Evolutionary conservation across 768 basidiomycete genomes (phyloP).

Genomic region (Mycena capillaripes): DNA sequence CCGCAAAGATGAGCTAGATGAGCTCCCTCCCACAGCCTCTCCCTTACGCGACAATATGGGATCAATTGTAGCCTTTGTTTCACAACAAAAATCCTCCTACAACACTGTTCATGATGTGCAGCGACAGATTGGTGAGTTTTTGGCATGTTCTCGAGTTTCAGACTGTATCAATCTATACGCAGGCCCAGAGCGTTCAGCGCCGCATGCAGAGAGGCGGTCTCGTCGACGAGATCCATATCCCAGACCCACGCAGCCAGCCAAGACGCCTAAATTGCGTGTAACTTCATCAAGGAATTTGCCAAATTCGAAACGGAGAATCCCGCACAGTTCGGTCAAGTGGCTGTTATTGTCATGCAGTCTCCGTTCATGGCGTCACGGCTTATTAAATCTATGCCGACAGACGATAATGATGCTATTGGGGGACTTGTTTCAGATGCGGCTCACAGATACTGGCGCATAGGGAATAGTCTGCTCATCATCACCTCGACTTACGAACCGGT

Average conservation of each 20-base stretch:
- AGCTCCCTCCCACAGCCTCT: too few species aligned
- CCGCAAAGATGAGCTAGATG: too few species aligned
- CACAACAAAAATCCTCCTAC: too few species aligned
- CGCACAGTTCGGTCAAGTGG: neutral
- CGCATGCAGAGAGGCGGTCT: neutral
- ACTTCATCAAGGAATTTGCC: neutral
- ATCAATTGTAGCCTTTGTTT: too few species aligned
- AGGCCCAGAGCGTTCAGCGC: too few species aligned
- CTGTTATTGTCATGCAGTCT: neutral
- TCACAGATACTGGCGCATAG: slow-evolving; percentile 42
- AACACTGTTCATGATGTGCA: too few species aligned
- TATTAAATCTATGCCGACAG: slow-evolving; percentile 14
- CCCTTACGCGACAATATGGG: too few species aligned
- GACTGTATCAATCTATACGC: too few species aligned
- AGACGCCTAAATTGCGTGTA: neutral
- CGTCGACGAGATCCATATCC: neutral
- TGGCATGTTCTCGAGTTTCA: too few species aligned
- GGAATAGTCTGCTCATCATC: slow-evolving; percentile 39
- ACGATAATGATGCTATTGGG: slow-evolving; percentile 34
- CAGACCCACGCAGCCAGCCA: neutral
- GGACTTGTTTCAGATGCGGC: slow-evolving; percentile 47
- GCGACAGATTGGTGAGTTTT: too few species aligned
- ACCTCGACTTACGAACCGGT: slow-evolving; percentile 36
- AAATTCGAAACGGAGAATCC: neutral
- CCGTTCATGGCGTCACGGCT: neutral